A percentile compares a stretch with the other conserved stretches of the same genome.
phyloP scores from a whole-genome alignment of 495 filamentous ascomycete species.

The Tuber umbilicatum region DNA sequence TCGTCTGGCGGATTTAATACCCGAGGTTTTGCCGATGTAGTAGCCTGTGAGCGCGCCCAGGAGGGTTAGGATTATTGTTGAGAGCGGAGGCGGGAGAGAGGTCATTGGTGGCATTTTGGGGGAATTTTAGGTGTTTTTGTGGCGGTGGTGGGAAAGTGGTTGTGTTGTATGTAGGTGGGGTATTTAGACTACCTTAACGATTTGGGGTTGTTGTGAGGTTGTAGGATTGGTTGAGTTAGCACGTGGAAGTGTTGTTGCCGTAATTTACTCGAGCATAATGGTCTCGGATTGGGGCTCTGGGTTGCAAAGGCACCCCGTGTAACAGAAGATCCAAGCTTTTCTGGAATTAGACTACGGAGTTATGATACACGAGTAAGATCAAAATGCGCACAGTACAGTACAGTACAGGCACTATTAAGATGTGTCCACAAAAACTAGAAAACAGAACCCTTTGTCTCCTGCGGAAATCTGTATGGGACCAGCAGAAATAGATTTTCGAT shows the following conservation, averaged over 20 bases:
- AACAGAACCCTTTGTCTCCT: neutral
- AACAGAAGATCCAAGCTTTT: neutral
- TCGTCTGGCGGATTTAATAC: constrained; percentile 21
- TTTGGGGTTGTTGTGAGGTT: neutral
- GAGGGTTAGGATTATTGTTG: constrained; percentile 23
- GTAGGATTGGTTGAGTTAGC: neutral
- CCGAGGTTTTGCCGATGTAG: constrained; percentile 38
- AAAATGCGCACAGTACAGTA: neutral
- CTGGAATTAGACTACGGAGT: neutral
- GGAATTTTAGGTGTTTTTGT: neutral
- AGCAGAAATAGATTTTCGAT: neutral
- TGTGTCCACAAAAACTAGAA: neutral
- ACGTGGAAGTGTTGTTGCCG: neutral
- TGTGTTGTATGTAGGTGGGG: neutral
- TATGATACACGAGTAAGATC: neutral
- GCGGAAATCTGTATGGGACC: neutral
- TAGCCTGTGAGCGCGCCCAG: constrained; percentile 35
- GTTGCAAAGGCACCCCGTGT: neutral
- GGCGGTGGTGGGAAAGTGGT: neutral
- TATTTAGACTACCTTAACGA: no score
- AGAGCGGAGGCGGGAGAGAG: constrained; percentile 10
- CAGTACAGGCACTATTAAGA: neutral
- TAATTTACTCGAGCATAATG: neutral
- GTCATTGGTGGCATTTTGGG: neutral
- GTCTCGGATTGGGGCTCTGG: neutral